A percentile compares a stretch with the other conserved stretches of the same genome.
These are phyloP conservation scores for Arthrobotrys entomopaga DNA, from an alignment of 2,329 filamentous ascomycete species.

Conservation along the genomic window DNA sequence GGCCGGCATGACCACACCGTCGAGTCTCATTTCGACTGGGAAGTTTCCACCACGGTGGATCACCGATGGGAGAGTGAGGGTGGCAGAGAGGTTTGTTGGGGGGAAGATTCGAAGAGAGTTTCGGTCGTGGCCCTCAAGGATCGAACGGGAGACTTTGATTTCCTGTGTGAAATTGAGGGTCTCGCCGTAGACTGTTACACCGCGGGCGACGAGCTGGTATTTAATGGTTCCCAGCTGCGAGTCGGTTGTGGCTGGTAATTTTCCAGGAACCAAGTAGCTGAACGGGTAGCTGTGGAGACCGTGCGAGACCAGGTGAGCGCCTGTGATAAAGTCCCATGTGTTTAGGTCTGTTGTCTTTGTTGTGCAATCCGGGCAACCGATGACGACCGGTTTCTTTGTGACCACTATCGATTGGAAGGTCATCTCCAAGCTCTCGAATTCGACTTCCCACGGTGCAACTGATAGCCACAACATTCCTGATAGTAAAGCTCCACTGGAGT, in stretches of 20 bases:
- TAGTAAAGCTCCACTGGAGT: constrained; percentile 84
- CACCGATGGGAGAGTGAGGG: constrained; percentile 81
- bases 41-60: constrained; percentile 88
- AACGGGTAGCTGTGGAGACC: constrained; percentile 85
- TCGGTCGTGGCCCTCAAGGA: constrained; percentile 82
- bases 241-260: constrained; percentile 85
- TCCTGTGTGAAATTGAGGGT: constrained; percentile 73
- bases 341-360: constrained; percentile 78
- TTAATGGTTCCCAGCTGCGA: constrained; percentile 77
- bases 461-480: constrained; percentile 82
- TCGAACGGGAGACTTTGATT: constrained; percentile 80
- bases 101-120: constrained; percentile 94
- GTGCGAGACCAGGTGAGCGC: constrained; percentile 63
- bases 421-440: constrained; percentile 77
- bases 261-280: constrained; percentile 83
- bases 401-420: constrained; percentile 75
- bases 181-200: constrained; percentile 70
- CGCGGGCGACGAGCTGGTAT: constrained; percentile 79
- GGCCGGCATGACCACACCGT: constrained; percentile 81
- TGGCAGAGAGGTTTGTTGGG: constrained; percentile 90
- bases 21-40: constrained; percentile 80
- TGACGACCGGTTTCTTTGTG: constrained; percentile 83
- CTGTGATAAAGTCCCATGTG: constrained; percentile 78
- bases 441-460: constrained; percentile 73
- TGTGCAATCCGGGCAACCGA: constrained; percentile 80